Evolutionary conservation across 2,329 filamentous ascomycete genomes (phyloP).

Genomic region (Calonectria hawksworthii): DNA sequence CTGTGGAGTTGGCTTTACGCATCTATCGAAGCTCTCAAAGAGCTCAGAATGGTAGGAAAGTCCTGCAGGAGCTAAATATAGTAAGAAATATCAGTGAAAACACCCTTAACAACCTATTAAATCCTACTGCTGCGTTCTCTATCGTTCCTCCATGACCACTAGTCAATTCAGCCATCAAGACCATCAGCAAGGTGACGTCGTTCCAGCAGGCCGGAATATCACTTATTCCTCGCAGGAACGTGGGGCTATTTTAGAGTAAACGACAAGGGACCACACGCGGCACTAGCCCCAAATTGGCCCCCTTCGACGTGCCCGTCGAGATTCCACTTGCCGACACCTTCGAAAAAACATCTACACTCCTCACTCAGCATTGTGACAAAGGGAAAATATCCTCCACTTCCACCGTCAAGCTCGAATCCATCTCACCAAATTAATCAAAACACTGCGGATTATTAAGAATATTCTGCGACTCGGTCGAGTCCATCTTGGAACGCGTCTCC

Average conservation of each 20-base stretch:
- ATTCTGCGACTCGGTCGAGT: slow-evolving; percentile 18
- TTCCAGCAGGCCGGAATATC: slow-evolving; percentile 40
- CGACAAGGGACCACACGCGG: slow-evolving; percentile 43
- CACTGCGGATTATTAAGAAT: slow-evolving; percentile 14
- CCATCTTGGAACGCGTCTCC: slow-evolving; percentile 61
- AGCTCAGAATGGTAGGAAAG: not conserved
- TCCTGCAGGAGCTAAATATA: not conserved
- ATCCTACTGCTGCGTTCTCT: not conserved
- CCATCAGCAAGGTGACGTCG: slow-evolving; percentile 41
- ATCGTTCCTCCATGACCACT: not conserved
- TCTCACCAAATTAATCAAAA: slow-evolving; percentile 3
- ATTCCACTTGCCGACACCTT: slow-evolving; percentile 49
- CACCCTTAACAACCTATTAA: not conserved
- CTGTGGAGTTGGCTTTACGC: not conserved
- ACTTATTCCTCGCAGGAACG: slow-evolving; percentile 42
- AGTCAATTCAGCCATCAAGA: not conserved
- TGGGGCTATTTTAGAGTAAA: slow-evolving; percentile 34
- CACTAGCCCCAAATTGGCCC: slow-evolving; percentile 52
- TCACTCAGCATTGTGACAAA: slow-evolving; percentile 30
- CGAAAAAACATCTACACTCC: slow-evolving; percentile 51
- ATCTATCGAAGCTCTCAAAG: not conserved
- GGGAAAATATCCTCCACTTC: slow-evolving; percentile 26
- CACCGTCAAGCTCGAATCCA: slow-evolving; percentile 18
- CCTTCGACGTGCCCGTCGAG: slow-evolving; percentile 52
- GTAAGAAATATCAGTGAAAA: not conserved